Conservation (phyloP, 2,329 filamentous ascomycete genomes). For the Pseudocercospora cruenta region DNA sequence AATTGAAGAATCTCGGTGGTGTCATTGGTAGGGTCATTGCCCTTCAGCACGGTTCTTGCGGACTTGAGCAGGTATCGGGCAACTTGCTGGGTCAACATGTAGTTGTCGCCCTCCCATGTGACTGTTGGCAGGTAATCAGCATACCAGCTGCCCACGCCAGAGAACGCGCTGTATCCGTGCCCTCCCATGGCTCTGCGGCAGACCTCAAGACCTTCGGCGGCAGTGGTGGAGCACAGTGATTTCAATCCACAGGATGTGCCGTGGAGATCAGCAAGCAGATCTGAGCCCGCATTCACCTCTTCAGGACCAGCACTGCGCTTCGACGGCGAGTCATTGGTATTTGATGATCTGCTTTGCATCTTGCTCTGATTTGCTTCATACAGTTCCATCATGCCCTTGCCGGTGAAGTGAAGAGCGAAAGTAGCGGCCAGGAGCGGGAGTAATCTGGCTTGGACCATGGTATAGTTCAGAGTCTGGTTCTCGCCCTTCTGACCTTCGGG, state of each 20-base stretch:
- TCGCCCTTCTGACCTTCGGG: slow-evolving; percentile 61
- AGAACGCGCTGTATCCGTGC: slow-evolving; percentile 75
- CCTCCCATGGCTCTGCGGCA: slow-evolving; percentile 77
- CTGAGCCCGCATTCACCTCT: slow-evolving; percentile 66
- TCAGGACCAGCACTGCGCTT: slow-evolving; percentile 68
- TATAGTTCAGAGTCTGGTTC: slow-evolving; percentile 78
- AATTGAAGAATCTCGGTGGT: slow-evolving; percentile 67
- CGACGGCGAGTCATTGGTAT: slow-evolving; percentile 46
- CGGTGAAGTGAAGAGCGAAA: slow-evolving; percentile 79
- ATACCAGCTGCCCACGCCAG: slow-evolving; percentile 75
- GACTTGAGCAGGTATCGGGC: slow-evolving; percentile 77
- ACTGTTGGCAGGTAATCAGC: slow-evolving; percentile 73
- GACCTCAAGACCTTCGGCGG: slow-evolving; percentile 73
- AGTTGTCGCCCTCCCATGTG: slow-evolving; percentile 80
- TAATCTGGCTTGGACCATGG: slow-evolving; percentile 76
- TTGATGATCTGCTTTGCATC: slow-evolving; percentile 54
- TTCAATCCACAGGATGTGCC: slow-evolving; percentile 78
- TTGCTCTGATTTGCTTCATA: slow-evolving; percentile 73
- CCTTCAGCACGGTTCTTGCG: slow-evolving; percentile 69
- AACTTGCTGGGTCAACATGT: slow-evolving; percentile 81
- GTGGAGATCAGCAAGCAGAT: slow-evolving; percentile 73
- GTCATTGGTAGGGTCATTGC: slow-evolving; percentile 67
- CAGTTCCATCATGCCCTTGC: slow-evolving; percentile 73
- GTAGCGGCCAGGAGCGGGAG: slow-evolving; percentile 73
- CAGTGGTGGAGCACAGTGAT: slow-evolving; percentile 70